Conservation (phyloP, 129 eudicot genomes). For the Artemisia tridentata region DNA sequence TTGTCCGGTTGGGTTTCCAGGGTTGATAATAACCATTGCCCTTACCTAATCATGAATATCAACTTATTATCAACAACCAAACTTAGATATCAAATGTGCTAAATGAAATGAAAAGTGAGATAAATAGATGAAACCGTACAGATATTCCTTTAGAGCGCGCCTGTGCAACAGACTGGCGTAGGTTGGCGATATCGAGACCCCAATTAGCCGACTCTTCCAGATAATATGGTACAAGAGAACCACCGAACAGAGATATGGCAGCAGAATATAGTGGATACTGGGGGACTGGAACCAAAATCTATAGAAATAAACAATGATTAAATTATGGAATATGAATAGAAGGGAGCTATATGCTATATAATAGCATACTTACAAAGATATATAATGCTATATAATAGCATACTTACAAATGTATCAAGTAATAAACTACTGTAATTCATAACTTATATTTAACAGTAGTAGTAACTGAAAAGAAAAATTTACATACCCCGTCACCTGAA, state of each 20-base stretch:
- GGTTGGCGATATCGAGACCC: slow-evolving; percentile 90
- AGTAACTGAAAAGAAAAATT: not conserved
- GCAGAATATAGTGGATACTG: slow-evolving; percentile 99
- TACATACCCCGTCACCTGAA: slow-evolving; percentile 76
- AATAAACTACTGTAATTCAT: not conserved
- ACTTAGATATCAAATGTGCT: not conserved
- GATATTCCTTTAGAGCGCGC: slow-evolving; percentile 82
- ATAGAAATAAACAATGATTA: not conserved
- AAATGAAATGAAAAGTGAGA: slow-evolving; percentile 6
- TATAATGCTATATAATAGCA: too few species aligned
- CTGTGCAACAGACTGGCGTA: slow-evolving; percentile 77
- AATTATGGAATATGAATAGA: not conserved
- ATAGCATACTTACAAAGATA: not conserved
- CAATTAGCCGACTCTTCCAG: slow-evolving; percentile 95
- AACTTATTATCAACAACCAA: slow-evolving; percentile 12
- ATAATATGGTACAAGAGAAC: slow-evolving; percentile 92
- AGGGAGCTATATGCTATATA: not conserved
- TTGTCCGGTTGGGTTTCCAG: slow-evolving; percentile 99
- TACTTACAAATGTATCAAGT: too few species aligned
- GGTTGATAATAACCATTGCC: slow-evolving; percentile 99
- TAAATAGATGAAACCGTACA: slow-evolving; percentile 41
- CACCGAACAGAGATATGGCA: slow-evolving; percentile 81
- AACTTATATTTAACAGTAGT: not conserved
- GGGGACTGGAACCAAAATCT: slow-evolving; percentile 98
- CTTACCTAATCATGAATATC: slow-evolving; percentile 49